Evolutionary conservation across 805 yeast genomes (phyloP), one percentile per base, ranked within the genome.

Genomic region (Jamesozyma hellenica): DNA sequence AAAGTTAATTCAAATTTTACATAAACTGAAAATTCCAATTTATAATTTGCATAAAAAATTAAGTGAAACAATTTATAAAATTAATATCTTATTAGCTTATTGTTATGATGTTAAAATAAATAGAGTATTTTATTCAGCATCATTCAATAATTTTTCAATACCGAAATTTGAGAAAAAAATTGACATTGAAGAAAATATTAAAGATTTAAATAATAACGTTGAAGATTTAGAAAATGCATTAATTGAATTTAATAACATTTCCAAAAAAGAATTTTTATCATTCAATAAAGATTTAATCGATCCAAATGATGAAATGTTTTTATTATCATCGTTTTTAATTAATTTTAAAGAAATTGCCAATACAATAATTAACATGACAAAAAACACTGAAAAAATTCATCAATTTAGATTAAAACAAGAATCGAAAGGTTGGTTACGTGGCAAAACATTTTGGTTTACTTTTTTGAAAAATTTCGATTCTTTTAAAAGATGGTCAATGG

Each of bases 281-380:
- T 34, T 25, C 3, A 52, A 57, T 12, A 48, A 44, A 18, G 60
- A 60, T 32, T 49, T 60, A 21, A 46, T 70, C 6, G 52, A 65
- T 28, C 75, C 76, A 10, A 62, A 68, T 38, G 76, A 71, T 42
- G 74, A 72, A 46, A 63, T 69, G 58, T 72, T 72, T 44, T 47
- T 72, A 13, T 40, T 72, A 3, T 70, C 77, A 1, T 70, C 75
- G 0, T 72, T 72, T 48, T 41, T 72, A 18, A 61, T 72, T 56
- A 72, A 72, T 46, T 56, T 69, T 34, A 64, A 70, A 44, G 68
- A 68, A 43, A 53, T 60, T 18, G 55, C 68, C 0, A 54, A 59
- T 32, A 43, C 58, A 1, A 51, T 64, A 3, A 49, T 62, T 6
- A 45, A 49, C 9, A 43, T 70, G 23, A 50, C 67, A 43, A 57